Percentiles rank a stretch among this genome's conserved stretches.
Conservation (phyloP, 176 grass and related monocot genomes). For the Carex scoparia region DNA sequence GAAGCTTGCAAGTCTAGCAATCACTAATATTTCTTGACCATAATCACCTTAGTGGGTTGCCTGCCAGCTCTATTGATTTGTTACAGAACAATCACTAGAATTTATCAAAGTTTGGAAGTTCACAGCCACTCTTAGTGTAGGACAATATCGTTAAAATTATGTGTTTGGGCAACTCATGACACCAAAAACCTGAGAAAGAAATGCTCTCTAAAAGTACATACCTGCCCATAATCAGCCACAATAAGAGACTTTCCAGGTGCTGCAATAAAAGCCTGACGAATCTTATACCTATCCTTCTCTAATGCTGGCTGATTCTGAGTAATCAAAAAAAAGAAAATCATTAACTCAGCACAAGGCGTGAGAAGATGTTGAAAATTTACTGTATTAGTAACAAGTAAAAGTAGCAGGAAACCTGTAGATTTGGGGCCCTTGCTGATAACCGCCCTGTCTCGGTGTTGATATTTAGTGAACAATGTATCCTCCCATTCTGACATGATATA, state of each 20-base stretch:
- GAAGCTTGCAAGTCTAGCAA: not conserved
- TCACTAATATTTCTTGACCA: not conserved
- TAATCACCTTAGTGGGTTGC: not conserved
- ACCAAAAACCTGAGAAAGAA: not conserved
- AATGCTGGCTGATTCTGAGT: slow-evolving; percentile 77
- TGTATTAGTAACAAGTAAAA: slow-evolving; percentile 29
- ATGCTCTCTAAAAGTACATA: slow-evolving; percentile 12
- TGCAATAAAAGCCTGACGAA: slow-evolving; percentile 86
- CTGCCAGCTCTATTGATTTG: not conserved
- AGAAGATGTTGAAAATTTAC: slow-evolving; percentile 18
- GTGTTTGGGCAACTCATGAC: not conserved
- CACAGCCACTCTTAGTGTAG: not conserved
- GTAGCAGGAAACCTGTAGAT: slow-evolving; percentile 59
- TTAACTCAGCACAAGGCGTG: not conserved
- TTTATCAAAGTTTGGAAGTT: not conserved
- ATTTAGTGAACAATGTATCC: slow-evolving; percentile 91
- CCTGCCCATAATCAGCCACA: slow-evolving; percentile 95
- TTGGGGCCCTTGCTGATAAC: slow-evolving; percentile 82
- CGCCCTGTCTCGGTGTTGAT: slow-evolving; percentile 95
- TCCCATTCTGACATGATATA: slow-evolving; percentile 69
- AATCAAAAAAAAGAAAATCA: not conserved
- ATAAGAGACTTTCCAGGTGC: slow-evolving; percentile 86
- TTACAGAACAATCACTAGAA: not conserved
- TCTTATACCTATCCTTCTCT: slow-evolving; percentile 90
- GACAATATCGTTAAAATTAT: not conserved